Base-by-base conservation (phyloP, 1,284 basidiomycete species). In the Phenoliferia sp. region DNA sequence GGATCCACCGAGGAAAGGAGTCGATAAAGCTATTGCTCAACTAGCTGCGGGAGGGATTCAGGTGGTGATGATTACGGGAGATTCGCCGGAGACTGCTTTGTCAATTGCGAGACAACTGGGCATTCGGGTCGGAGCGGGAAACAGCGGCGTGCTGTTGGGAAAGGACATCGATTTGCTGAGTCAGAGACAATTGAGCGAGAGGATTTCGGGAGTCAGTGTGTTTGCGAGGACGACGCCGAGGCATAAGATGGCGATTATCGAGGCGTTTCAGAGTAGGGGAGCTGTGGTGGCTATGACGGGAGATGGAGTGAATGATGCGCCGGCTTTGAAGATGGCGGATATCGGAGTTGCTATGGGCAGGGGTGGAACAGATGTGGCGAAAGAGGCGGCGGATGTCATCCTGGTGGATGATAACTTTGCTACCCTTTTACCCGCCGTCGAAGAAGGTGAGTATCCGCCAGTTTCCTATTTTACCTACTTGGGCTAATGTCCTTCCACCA, bases 221-320 rank as follows among this genome's bases (percentile, higher is more conserved):
- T 99, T 95, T 82, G 94, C 95, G 60, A 82, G 94, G 74, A 96
- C 94, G 76, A 96, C 94, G 57, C 94, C 94, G 64, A 85, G 90
- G 76, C 95, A 98, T 80, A 98, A 98, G 82, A 95, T 98, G 93
- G 86, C 89, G 59, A 98, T 98, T 76, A 89, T 98, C 44, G 88
- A 90, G 77, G 94, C 94, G 31, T 92, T 92, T 79, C 94, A 97
- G 82, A 81, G 87, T 69, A 83, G 90, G 59, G 94, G 94, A 0
- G 87, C 86, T 3, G 87, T 98, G 1, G 94, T 98, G 0, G 95
- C 93, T 16, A 98, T 98, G 95, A 97, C 94, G 2, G 94, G 94
- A 26, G 94, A 97, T 78, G 94, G 94, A 90, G 95, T 99, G 16
- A 98, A 99, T 78, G 95, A 99, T 76, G 93, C 95, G 0, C 94